These are phyloP conservation scores for Gossypium mustelinum DNA, from an alignment of 345 rosid species.

Conservation along the genomic window DNA sequence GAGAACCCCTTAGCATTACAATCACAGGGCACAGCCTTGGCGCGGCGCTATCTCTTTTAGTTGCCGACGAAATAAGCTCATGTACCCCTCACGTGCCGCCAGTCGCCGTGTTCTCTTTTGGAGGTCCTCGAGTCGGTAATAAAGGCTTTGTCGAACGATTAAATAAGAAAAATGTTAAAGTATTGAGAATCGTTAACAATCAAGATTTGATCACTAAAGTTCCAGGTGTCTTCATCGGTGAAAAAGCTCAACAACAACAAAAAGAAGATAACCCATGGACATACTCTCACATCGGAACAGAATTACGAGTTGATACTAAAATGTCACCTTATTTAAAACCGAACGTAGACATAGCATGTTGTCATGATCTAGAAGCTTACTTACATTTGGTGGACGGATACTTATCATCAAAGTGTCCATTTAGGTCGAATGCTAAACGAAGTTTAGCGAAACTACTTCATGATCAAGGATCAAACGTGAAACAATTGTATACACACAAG, in stretches of 20 bases:
- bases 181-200: slow-evolving; percentile 70
- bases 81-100: slow-evolving; percentile 41
- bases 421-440: slow-evolving; percentile 87
- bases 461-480: slow-evolving; percentile 75
- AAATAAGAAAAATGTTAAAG: slow-evolving; percentile 51
- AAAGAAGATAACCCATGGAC: slow-evolving; percentile 43
- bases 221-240: slow-evolving; percentile 52
- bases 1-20: slow-evolving; percentile 72
- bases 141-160: slow-evolving; percentile 43
- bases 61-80: slow-evolving; percentile 60
- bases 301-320: slow-evolving; percentile 56
- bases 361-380: slow-evolving; percentile 82
- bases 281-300: slow-evolving; percentile 63
- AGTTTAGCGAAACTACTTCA: slow-evolving; percentile 65
- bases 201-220: slow-evolving; percentile 81
- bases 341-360: slow-evolving; percentile 67
- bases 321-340: slow-evolving; percentile 69
- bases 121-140: slow-evolving; percentile 87
- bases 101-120: slow-evolving; percentile 79
- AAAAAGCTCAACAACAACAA: neutral
- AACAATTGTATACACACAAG: slow-evolving; percentile 70
- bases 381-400: slow-evolving; percentile 85
- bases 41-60: slow-evolving; percentile 74
- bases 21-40: slow-evolving; percentile 93
- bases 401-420: slow-evolving; percentile 68